Conservation (phyloP, 805 yeast genomes). For the Priceomyces carsonii region DNA sequence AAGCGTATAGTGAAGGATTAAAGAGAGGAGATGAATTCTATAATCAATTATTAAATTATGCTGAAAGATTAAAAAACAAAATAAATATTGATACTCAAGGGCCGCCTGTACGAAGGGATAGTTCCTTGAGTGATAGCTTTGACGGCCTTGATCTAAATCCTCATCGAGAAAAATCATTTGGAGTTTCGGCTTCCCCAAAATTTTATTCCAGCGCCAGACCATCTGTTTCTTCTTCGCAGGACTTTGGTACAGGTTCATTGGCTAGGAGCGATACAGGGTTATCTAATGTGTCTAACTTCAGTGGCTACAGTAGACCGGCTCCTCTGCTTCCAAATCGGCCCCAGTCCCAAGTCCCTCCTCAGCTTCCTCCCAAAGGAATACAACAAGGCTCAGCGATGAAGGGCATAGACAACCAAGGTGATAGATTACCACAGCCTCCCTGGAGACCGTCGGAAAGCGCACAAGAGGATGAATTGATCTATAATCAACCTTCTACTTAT, state of each 20-base stretch:
- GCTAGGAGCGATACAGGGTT: no score
- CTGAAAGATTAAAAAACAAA: slow-evolving; percentile 9
- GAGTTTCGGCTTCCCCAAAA: neutral
- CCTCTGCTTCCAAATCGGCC: slow-evolving; percentile 12
- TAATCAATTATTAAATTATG: slow-evolving; percentile 43
- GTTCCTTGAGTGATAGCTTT: slow-evolving; percentile 9
- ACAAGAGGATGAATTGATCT: slow-evolving; percentile 17
- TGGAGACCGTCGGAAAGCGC: slow-evolving; percentile 1
- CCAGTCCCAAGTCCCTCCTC: neutral
- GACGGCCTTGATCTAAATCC: slow-evolving; percentile 7
- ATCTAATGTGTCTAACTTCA: slow-evolving; percentile 6
- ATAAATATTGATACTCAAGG: slow-evolving; percentile 2
- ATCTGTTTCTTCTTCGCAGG: no score
- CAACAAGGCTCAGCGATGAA: neutral
- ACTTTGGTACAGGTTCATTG: no score
- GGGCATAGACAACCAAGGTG: neutral
- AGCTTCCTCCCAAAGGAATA: slow-evolving; percentile 1
- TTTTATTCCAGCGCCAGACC: slow-evolving; percentile 1
- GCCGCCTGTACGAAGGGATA: neutral
- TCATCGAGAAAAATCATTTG: neutral
- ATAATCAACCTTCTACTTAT: slow-evolving; percentile 45
- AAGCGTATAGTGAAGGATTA: slow-evolving; percentile 56
- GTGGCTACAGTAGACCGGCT: slow-evolving; percentile 8
- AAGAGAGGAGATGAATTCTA: slow-evolving; percentile 67
- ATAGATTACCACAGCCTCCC: slow-evolving; percentile 8